Percentiles rank a stretch among this genome's conserved stretches.
phyloP scores from a whole-genome alignment of 768 basidiomycete species.

The Obba rivulosa region DNA sequence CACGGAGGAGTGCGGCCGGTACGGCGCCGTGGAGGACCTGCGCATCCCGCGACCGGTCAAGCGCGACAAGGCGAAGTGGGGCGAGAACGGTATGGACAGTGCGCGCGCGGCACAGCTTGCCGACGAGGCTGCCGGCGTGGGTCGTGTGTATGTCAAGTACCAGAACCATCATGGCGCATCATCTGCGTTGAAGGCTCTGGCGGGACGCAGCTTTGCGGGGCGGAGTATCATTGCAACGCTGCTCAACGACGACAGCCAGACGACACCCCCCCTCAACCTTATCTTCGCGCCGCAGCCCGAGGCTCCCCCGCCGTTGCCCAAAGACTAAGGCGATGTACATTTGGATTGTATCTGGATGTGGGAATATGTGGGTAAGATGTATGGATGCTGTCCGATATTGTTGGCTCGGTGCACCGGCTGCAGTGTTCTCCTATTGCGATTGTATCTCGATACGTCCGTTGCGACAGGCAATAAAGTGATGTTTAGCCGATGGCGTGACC shows the following conservation, averaged over 20 bases:
- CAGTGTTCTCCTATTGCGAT: background rate
- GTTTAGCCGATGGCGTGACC: background rate
- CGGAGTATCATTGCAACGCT: slow-evolving; percentile 84
- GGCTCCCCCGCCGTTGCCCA: slow-evolving; percentile 72
- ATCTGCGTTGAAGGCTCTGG: slow-evolving; percentile 77
- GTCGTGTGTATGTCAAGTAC: slow-evolving; percentile 94
- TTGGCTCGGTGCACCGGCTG: background rate
- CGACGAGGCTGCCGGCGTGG: slow-evolving; percentile 91
- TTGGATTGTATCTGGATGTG: background rate
- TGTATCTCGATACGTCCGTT: background rate
- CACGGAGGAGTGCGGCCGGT: slow-evolving; percentile 81
- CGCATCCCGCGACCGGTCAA: slow-evolving; percentile 86
- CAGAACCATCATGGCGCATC: slow-evolving; percentile 53
- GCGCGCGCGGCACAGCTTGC: slow-evolving; percentile 62
- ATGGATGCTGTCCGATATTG: background rate
- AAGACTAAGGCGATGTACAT: slow-evolving; percentile 12
- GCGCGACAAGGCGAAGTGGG: slow-evolving; percentile 82
- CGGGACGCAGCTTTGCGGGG: slow-evolving; percentile 84
- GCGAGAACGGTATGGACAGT: slow-evolving; percentile 54
- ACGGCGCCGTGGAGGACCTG: slow-evolving; percentile 78
- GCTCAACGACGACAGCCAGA: slow-evolving; percentile 78
- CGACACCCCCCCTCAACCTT: slow-evolving; percentile 73
- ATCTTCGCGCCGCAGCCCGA: slow-evolving; percentile 85
- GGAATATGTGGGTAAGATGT: background rate
- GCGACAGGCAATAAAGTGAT: background rate